Conservation (phyloP, 2,329 filamentous ascomycete genomes). For the Aspergillus felis region DNA sequence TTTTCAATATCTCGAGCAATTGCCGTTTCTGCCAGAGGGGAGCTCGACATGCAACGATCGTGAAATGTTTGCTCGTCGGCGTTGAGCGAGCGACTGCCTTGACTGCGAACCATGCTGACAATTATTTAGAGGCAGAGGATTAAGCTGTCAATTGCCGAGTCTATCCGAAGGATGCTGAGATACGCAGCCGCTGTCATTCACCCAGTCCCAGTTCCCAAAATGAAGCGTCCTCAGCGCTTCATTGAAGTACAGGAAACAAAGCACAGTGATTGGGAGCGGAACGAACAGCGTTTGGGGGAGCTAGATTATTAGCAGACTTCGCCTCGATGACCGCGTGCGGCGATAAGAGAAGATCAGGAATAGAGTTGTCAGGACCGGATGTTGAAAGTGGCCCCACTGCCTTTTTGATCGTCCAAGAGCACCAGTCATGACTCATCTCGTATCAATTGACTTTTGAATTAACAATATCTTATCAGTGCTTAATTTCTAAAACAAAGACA, state of each 20-base stretch:
- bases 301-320: not conserved
- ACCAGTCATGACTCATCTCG: not conserved
- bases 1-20: slow-evolving; percentile 65
- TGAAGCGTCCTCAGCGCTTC: not conserved
- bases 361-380: slow-evolving; percentile 3
- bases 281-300: not conserved
- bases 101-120: slow-evolving; percentile 27
- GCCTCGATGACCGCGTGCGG: not conserved
- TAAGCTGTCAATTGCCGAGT: not conserved
- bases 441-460: not conserved
- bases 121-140: slow-evolving; percentile 1
- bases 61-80: slow-evolving; percentile 29
- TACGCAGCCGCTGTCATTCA: not conserved
- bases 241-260: slow-evolving; percentile 2
- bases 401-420: not conserved
- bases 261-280: slow-evolving; percentile 5
- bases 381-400: slow-evolving; percentile 1
- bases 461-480: not conserved
- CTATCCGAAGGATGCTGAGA: not conserved
- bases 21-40: slow-evolving; percentile 63
- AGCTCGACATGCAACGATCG: slow-evolving; percentile 52
- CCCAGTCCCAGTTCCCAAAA: not conserved
- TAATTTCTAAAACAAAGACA: too few relatives aligned
- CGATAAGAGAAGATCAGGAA: slow-evolving; percentile 1
- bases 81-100: slow-evolving; percentile 23